phyloP scores from a whole-genome alignment of 2,329 filamentous ascomycete species.

The Pezizomycotina sp. region DNA sequence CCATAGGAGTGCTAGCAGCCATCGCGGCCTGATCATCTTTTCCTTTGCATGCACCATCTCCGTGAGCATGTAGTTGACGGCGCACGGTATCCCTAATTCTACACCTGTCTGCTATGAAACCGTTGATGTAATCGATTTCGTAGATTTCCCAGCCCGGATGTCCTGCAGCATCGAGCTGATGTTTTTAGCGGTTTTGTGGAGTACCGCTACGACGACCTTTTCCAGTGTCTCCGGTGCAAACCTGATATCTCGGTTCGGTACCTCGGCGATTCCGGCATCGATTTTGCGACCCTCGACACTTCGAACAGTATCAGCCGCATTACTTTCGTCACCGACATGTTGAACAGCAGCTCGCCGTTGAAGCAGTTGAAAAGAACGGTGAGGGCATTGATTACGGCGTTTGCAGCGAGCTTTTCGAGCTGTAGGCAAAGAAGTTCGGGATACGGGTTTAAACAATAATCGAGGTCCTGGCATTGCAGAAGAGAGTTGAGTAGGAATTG shows the following conservation, averaged over 20 bases:
- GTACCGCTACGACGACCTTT: slow-evolving; percentile 31
- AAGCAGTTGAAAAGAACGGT: slow-evolving; percentile 61
- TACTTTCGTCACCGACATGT: slow-evolving; percentile 46
- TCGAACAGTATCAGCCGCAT: slow-evolving; percentile 60
- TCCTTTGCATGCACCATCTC: slow-evolving; percentile 57
- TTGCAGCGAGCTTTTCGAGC: slow-evolving; percentile 61
- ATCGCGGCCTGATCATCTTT: slow-evolving; percentile 29
- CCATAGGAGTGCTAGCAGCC: slow-evolving; percentile 9
- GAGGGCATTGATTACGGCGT: slow-evolving; percentile 62
- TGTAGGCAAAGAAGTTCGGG: slow-evolving; percentile 34
- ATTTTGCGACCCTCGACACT: slow-evolving; percentile 51
- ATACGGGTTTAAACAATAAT: slow-evolving; percentile 10
- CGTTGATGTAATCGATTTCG: slow-evolving; percentile 78
- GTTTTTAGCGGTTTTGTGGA: slow-evolving; percentile 21
- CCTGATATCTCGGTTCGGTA: slow-evolving; percentile 33
- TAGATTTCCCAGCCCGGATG: slow-evolving; percentile 43
- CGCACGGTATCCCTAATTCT: slow-evolving; percentile 54
- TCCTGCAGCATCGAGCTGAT: slow-evolving; percentile 51
- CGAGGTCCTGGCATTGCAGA: slow-evolving; percentile 11
- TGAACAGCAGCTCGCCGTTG: slow-evolving; percentile 55
- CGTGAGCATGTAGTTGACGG: slow-evolving; percentile 56
- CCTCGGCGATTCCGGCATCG: slow-evolving; percentile 54
- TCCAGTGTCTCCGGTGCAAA: slow-evolving; percentile 30
- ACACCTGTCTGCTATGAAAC: slow-evolving; percentile 63
- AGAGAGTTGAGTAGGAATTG: slow-evolving; percentile 6